Evolutionary conservation across 805 yeast genomes (phyloP).

Genomic region (Starmerella powellii): DNA sequence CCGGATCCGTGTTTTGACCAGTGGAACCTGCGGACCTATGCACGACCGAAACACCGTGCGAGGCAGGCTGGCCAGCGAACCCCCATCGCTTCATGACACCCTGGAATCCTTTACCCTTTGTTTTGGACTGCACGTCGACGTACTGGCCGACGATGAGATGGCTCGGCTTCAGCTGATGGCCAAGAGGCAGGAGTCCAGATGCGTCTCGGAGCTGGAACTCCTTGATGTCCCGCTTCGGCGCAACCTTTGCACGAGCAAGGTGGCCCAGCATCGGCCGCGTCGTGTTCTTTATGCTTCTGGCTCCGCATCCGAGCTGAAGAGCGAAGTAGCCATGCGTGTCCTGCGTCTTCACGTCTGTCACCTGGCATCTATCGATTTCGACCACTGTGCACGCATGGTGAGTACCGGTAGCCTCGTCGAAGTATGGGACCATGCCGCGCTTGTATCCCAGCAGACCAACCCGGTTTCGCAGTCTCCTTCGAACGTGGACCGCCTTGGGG

Average conservation of each 20-base stretch:
- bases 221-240: constrained; percentile 63
- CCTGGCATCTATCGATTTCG: constrained; percentile 82
- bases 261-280: constrained; percentile 60
- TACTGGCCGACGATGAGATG: constrained; percentile 72
- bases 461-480: constrained; percentile 63
- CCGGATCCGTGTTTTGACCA: constrained; percentile 92
- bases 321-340: constrained; percentile 73
- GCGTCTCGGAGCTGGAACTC: constrained; percentile 71
- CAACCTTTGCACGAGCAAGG: constrained; percentile 63
- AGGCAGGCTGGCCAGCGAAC: constrained; percentile 76
- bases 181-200: constrained; percentile 57
- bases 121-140: constrained; percentile 65
- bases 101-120: constrained; percentile 92
- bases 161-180: constrained; percentile 69
- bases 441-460: constrained; percentile 78
- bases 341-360: constrained; percentile 54
- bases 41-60: constrained; percentile 89
- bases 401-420: constrained; percentile 53
- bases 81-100: constrained; percentile 97
- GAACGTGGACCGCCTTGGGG: constrained; percentile 51
- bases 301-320: constrained; percentile 77
- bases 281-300: constrained; percentile 48
- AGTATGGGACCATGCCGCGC: constrained; percentile 73
- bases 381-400: constrained; percentile 75
- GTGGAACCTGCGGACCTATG: constrained; percentile 96